Conservation (phyloP, 164 flowering plant genomes). For the Vitis riparia region DNA sequence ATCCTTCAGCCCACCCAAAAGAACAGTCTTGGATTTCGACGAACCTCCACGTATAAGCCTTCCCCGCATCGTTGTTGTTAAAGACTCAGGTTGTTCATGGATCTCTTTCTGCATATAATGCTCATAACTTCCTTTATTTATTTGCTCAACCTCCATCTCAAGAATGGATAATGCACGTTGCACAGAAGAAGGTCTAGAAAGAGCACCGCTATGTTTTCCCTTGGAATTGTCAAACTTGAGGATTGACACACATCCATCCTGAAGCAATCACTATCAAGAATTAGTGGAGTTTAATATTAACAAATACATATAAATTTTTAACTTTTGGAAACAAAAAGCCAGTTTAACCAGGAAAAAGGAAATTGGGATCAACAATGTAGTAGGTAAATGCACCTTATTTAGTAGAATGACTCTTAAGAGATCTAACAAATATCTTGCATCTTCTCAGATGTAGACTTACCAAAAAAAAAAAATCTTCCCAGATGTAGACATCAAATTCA, state of each 20-base stretch:
- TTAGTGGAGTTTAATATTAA: not conserved
- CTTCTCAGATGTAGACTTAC: no score
- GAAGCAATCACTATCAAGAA: slow-evolving; percentile 15
- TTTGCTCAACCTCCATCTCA: slow-evolving; percentile 98
- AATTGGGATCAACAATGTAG: no score
- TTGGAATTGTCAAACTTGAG: slow-evolving; percentile 70
- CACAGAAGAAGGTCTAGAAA: slow-evolving; percentile 77
- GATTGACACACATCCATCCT: slow-evolving; percentile 89
- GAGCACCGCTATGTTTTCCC: slow-evolving; percentile 43
- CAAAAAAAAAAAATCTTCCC: no score
- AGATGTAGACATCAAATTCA: no score
- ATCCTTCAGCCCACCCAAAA: slow-evolving; percentile 94
- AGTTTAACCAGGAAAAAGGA: no score
- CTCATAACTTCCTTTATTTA: slow-evolving; percentile 89
- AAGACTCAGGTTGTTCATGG: slow-evolving; percentile 95
- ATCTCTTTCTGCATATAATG: slow-evolving; percentile 99
- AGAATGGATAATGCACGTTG: slow-evolving; percentile 92
- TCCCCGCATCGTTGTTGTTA: slow-evolving; percentile 95
- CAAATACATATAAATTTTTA: not conserved
- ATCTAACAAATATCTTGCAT: no score
- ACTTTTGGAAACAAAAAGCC: no score
- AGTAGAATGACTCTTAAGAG: no score
- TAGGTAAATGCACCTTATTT: no score
- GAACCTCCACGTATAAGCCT: slow-evolving; percentile 89
- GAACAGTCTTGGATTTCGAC: slow-evolving; percentile 73